Percentiles rank a stretch among this genome's conserved stretches.
These are phyloP conservation scores for Vigna nakashimae DNA, from an alignment of 306 rosid genomes.

Conservation along the genomic window DNA sequence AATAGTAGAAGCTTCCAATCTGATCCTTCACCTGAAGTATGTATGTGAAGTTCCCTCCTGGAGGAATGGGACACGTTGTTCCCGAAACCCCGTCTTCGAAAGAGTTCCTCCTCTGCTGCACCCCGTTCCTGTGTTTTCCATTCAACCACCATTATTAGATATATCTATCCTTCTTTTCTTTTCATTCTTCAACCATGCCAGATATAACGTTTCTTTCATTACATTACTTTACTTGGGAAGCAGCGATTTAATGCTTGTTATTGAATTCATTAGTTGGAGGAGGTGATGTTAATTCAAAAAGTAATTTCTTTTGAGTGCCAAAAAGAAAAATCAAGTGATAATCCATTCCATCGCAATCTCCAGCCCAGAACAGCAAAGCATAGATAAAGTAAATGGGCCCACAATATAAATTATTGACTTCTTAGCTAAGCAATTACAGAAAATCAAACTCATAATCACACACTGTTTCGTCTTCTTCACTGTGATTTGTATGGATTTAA, in stretches of 20 bases:
- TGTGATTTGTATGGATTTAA: neutral
- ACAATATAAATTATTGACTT: neutral
- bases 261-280: neutral
- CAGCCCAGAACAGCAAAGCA: constrained; percentile 48
- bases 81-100: constrained; percentile 88
- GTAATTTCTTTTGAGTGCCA: neutral
- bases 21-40: constrained; percentile 98
- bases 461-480: neutral
- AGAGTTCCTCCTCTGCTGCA: constrained; percentile 92
- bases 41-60: constrained; percentile 89
- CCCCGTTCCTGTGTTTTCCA: constrained; percentile 67
- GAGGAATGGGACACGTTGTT: constrained; percentile 97
- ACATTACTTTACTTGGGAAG: no score
- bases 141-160: no score
- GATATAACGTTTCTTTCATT: no score
- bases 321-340: neutral
- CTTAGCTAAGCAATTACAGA: neutral
- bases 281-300: neutral
- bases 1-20: constrained; percentile 93
- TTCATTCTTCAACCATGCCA: no score
- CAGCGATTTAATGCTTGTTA: neutral
- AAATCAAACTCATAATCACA: neutral
- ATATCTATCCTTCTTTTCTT: no score
- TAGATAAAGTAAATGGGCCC: constrained; percentile 37
- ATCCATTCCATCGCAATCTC: neutral